phyloP scores from a whole-genome alignment of 2,329 filamentous ascomycete species.

The Ascomycota sp. region DNA sequence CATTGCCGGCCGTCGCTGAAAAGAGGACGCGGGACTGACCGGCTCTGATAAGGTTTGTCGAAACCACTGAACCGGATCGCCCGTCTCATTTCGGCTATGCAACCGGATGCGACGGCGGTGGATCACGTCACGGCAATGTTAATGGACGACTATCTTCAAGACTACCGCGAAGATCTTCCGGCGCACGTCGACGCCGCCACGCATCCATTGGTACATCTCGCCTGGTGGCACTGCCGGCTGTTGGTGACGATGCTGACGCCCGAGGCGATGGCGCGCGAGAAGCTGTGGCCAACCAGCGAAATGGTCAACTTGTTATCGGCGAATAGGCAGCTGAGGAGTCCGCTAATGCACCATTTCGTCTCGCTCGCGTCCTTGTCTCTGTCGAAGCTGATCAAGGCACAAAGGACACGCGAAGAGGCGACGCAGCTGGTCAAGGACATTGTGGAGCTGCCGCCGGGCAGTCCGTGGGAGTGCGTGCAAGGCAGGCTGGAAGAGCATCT shows the following conservation, averaged over 20 bases:
- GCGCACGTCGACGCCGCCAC: conserved; percentile 28
- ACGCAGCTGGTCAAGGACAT: conserved; percentile 33
- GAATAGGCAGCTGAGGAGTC: conserved; percentile 34
- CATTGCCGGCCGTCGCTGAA: too few relatives aligned
- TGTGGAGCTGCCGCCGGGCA: conserved; percentile 27
- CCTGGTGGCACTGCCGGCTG: conserved; percentile 50
- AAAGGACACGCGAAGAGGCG: conserved; percentile 36
- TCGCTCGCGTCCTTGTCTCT: conserved; percentile 39
- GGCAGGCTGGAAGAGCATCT: conserved; percentile 18
- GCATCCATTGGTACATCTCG: conserved; percentile 39
- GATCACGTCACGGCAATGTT: conserved; percentile 14
- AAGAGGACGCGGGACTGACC: background rate
- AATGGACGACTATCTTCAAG: conserved; percentile 25
- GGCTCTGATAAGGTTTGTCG: conserved; percentile 24
- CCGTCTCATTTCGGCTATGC: conserved; percentile 16
- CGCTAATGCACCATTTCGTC: conserved; percentile 47
- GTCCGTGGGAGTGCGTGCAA: conserved; percentile 36
- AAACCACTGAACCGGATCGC: conserved; percentile 27
- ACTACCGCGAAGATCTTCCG: conserved; percentile 45
- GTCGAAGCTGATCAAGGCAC: conserved; percentile 33
- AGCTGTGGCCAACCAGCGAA: conserved; percentile 39
- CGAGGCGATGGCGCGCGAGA: conserved; percentile 30
- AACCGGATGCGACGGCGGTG: conserved; percentile 13
- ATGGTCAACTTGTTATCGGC: conserved; percentile 35
- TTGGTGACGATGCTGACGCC: conserved; percentile 40